Evolutionary conservation across 805 yeast species (phyloP).

Genomic region (Kurtzmaniella fragi): DNA sequence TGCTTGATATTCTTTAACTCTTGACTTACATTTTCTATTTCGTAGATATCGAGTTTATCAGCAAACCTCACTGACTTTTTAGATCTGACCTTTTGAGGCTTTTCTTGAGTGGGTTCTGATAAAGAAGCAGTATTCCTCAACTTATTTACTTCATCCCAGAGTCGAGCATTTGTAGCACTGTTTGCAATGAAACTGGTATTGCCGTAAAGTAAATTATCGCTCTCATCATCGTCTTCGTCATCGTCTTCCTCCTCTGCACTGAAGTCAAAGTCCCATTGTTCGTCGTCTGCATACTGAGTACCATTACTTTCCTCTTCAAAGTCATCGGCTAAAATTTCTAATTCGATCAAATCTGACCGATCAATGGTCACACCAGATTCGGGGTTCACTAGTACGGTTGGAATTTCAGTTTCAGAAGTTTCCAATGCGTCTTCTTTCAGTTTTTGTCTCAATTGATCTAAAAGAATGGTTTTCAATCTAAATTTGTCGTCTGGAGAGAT

Average conservation of each 20-base stretch:
- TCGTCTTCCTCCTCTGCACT: slow-evolving; percentile 28
- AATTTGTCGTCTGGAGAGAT: slow-evolving; percentile 24
- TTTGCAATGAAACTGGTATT: slow-evolving; percentile 10
- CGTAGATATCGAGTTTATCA: slow-evolving; percentile 49
- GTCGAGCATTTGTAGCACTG: slow-evolving; percentile 14
- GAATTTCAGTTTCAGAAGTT: slow-evolving; percentile 1
- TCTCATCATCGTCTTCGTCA: slow-evolving; percentile 19
- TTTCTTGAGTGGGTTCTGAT: neutral
- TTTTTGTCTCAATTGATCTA: slow-evolving; percentile 13
- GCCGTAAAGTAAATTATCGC: slow-evolving; percentile 23
- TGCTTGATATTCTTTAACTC: slow-evolving; percentile 30
- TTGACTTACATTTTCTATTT: slow-evolving; percentile 53
- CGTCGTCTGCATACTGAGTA: slow-evolving; percentile 22
- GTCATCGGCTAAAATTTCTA: slow-evolving; percentile 52
- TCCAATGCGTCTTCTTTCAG: slow-evolving; percentile 3
- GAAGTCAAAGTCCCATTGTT: slow-evolving; percentile 32
- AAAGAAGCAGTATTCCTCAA: slow-evolving; percentile 14
- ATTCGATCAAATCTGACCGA: slow-evolving; percentile 43
- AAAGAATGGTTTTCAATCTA: slow-evolving; percentile 17
- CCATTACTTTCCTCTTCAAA: slow-evolving; percentile 26
- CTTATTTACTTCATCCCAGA: slow-evolving; percentile 38
- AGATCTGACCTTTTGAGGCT: neutral
- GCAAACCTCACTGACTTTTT: slow-evolving; percentile 54
- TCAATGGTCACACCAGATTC: slow-evolving; percentile 22
- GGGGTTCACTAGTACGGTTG: neutral